These are phyloP conservation scores for Chiua virens DNA, from an alignment of 768 basidiomycete species.

Conservation along the genomic window DNA sequence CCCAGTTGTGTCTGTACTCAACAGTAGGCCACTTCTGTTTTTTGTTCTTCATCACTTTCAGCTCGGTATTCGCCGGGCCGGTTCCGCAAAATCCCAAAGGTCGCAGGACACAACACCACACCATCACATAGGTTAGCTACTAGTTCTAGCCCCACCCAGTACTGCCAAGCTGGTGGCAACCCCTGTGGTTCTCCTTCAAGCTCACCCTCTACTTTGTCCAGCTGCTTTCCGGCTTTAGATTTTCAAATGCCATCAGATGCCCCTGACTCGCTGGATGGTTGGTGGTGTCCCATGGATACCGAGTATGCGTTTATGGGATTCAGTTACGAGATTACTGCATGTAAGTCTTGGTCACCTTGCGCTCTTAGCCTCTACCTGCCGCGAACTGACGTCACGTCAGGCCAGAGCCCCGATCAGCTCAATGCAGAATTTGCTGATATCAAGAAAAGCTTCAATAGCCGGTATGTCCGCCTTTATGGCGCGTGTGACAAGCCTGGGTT, in stretches of 20 bases:
- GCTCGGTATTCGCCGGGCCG: constrained; percentile 12
- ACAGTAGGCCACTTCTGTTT: too few relatives aligned
- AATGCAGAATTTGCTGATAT: constrained; percentile 62
- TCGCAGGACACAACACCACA: not conserved
- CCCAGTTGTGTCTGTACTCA: too few relatives aligned
- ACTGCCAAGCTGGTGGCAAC: too few relatives aligned
- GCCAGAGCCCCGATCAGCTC: constrained; percentile 54
- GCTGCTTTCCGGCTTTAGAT: constrained; percentile 40
- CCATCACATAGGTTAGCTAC: not conserved
- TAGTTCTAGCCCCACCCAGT: too few relatives aligned
- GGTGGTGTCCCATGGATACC: constrained; percentile 64
- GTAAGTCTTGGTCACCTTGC: constrained; percentile 36
- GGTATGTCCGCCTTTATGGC: constrained; percentile 60
- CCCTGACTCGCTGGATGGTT: constrained; percentile 45
- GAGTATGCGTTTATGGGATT: constrained; percentile 80
- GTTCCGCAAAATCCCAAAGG: constrained; percentile 13
- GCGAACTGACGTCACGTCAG: constrained; percentile 33
- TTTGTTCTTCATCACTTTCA: constrained; percentile 7
- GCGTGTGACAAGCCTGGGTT: constrained; percentile 39
- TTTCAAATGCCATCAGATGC: constrained; percentile 55
- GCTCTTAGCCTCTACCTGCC: not conserved
- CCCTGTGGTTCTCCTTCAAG: not conserved
- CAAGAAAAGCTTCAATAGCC: constrained; percentile 53
- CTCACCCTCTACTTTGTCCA: not conserved
- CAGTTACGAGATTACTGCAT: constrained; percentile 70